Evolutionary conservation across 1,139 yeast genomes (phyloP).

Genomic region (Blastobotrys niveus): DNA sequence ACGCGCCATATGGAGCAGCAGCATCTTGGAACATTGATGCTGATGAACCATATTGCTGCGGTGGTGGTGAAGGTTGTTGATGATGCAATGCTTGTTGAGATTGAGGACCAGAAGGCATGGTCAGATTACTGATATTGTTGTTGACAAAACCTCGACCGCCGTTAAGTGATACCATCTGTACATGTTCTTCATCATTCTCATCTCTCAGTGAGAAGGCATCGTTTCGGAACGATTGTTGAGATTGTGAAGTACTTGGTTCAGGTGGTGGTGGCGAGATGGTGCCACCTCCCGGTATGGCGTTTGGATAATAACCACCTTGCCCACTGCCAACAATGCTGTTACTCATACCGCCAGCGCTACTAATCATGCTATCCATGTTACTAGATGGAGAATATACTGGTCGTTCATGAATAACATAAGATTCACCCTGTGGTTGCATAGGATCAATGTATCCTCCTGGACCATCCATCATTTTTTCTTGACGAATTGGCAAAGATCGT

Average conservation of each 20-base stretch:
- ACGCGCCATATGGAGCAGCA: constrained; percentile 11
- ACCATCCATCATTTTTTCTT: constrained; percentile 2
- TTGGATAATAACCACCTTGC: not conserved
- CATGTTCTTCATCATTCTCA: constrained; percentile 8
- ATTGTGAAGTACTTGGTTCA: not conserved
- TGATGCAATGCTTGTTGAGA: not conserved
- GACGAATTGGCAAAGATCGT: constrained; percentile 13
- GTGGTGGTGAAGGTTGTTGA: not conserved
- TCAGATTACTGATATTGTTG: too few species aligned
- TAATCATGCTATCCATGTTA: not conserved
- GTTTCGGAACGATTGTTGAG: constrained; percentile 4
- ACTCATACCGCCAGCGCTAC: not conserved
- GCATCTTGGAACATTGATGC: not conserved
- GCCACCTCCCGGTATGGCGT: too few species aligned
- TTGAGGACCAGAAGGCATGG: not conserved
- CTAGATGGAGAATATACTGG: not conserved
- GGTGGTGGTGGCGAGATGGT: not conserved
- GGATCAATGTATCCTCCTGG: constrained; percentile 7
- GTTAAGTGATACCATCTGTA: constrained; percentile 11
- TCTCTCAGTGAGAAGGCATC: constrained; percentile 9
- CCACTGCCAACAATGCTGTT: not conserved
- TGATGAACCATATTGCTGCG: not conserved
- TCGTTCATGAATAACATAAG: constrained; percentile 8
- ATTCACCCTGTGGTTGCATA: constrained; percentile 3
- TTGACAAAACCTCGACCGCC: constrained; percentile 8